Evolutionary conservation across 1,284 basidiomycete species (phyloP), one percentile per base, ranked within the genome.

Genomic region (Rhodotorula sp.): DNA sequence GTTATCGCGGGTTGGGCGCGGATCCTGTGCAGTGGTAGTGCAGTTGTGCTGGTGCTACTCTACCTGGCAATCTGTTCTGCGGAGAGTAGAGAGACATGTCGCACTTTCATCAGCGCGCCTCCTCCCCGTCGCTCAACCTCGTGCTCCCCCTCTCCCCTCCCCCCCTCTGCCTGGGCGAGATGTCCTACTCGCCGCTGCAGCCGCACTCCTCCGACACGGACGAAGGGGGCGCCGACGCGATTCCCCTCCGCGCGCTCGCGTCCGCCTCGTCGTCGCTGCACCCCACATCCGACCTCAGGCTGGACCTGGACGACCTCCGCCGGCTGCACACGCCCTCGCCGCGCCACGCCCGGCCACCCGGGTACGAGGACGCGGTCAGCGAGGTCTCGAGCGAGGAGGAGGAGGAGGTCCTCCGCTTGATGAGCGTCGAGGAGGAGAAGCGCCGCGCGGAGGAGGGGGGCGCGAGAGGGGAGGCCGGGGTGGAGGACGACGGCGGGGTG

Each of bases 171-270:
- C 34, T 8, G 32, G 21, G 10, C 21, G 9, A 25, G 10, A 61
- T 61, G 59, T 61, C 59, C 22, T 61, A 61, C 50, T 61, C 60
- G 10, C 60, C 60, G 5, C 3, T 61, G 3, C 48, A 27, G 13
- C 22, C 13, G 12, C 12, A 61, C 5, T 32, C 8, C 32, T 12
- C 29, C 17, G 46, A 34, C 32, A 8, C 32, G 8, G 53, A 34
- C 53, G 53, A n/a, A n/a, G n/a, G n/a, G n/a, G n/a, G n/a, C n/a
- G n/a, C n/a, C n/a, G n/a, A 54, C 32, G 29, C 32, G 29, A 54
- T 54, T 32, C 53, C 15, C 15, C 53, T 54, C 29, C 53, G 53
- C 21, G 21, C 53, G 53, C 53, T 54, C 32, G 17, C 29, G 25
- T 27, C 25, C 19, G 32, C 29, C 32, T 13, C 50, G 10, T 29